Evolutionary conservation across 768 basidiomycete species (phyloP), one percentile per base, ranked within the genome.

Genomic region (Cystobasidium tubakii): DNA sequence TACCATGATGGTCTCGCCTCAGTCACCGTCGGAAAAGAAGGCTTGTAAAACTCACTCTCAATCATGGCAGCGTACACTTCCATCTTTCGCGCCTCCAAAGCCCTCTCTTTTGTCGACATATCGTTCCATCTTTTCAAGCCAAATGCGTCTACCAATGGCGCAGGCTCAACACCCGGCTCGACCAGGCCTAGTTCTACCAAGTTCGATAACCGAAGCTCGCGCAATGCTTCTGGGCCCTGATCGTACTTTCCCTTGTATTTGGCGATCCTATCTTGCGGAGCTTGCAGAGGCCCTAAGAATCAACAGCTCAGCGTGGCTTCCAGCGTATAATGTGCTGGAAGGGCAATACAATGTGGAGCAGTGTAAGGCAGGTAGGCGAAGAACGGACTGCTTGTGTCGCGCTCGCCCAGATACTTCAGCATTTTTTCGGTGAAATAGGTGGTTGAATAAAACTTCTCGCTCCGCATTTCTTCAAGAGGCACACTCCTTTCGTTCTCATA

Each of bases 31-130:
- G n/a, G n/a, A n/a, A n/a, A n/a, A n/a, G n/a, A n/a, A n/a, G n/a
- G n/a, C n/a, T n/a, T n/a, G n/a, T n/a, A n/a, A n/a, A n/a, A n/a
- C n/a, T n/a, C n/a, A 55, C 53, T n/a, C n/a, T 55, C 53, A 10
- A 55, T 29, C 53, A 55, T 55, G 53, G 53, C 53, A 55, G 53
- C 53, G 27, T 55, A 55, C 9, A 29, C 27, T 55, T 55, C 53
- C 53, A 55, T 55, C n/a, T 55, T 29, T n/a, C 7, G 27, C 7
- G 21, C n/a, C 10, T 55, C 10, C n/a, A 7, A 9, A 7, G 7
- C 27, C 10, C 53, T 55, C 53, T n/a, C n/a, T 6, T n/a, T n/a
- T n/a, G 21, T n/a, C 21, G n/a, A n/a, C n/a, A 23, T 7, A 23
- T 55, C 53, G 7, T 7, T n/a, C 53, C 53, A 55, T n/a, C n/a